Evolutionary conservation across 345 rosid species (phyloP), one percentile per base, ranked within the genome.

Genomic region (Mercurialis annua): DNA sequence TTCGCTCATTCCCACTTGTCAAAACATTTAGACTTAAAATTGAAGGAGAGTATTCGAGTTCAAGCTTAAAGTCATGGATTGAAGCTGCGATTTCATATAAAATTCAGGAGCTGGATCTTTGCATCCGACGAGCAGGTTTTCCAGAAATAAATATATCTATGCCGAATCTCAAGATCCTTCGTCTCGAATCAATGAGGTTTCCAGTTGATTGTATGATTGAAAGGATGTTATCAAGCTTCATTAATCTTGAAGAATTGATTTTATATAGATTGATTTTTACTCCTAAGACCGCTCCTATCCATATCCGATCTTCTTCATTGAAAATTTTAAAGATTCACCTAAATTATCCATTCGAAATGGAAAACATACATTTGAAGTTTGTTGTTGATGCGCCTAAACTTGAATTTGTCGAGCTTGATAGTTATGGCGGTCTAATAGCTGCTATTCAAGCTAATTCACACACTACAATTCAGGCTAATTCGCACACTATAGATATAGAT

Each of bases 301-400:
- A 15, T 62, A 6, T 62, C 7, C 9, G 11, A 10, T 62, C 52
- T 26, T 42, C 34, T 16, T 44, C 65, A 43, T 15, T 62, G 23
- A 44, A 61, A 43, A 10, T 20, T 3, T 26, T 62, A 36, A 7
- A 24, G 10, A 26, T 62, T 7, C 6, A 10, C 14, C 24, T n/a
- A 9, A 23, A 42, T 46, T 8, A 26, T 5, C 7, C 3, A 0
- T n/a, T n/a, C n/a, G n/a, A n/a, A 17, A 43, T 23, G 16, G 23
- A 1, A 5, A 7, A 26, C 18, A n/a, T n/a, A n/a, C n/a, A n/a
- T 8, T 26, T 8, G 4, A 2, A 26, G 52, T 33, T 18, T 18
- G 36, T 31, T 29, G 20, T 47, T 63, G 55, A 63, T 48, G 33
- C 67, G 15, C 55, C 55, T 12, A 47, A 63, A 15, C 67, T 63